These are phyloP conservation scores for Spathaspora passalidarum DNA, from an alignment of 805 yeast species.

Conservation along the genomic window DNA sequence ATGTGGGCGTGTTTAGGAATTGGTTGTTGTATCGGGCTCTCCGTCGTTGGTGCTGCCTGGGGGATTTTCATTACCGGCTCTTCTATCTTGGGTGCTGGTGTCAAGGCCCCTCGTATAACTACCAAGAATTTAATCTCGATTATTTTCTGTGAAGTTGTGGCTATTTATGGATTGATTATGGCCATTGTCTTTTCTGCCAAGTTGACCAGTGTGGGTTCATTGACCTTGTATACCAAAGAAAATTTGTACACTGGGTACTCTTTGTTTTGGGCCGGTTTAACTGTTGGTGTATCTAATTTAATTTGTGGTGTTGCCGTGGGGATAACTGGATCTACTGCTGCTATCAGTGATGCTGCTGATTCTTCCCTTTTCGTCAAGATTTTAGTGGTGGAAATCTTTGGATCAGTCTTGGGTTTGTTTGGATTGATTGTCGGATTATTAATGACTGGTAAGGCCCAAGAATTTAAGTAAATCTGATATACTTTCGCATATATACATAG, in stretches of 20 bases:
- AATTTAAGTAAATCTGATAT: slow-evolving; percentile 52
- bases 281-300: slow-evolving; percentile 90
- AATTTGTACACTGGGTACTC: slow-evolving; percentile 94
- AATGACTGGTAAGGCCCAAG: slow-evolving; percentile 95
- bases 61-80: slow-evolving; percentile 96
- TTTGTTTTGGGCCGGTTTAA: slow-evolving; percentile 96
- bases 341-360: slow-evolving; percentile 96
- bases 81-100: slow-evolving; percentile 96
- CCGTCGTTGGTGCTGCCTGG: slow-evolving; percentile 99
- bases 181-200: slow-evolving; percentile 96
- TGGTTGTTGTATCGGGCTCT: slow-evolving; percentile 84
- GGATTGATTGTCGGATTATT: slow-evolving; percentile 95
- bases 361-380: slow-evolving; percentile 92
- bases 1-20: slow-evolving; percentile 96
- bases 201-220: slow-evolving; percentile 62
- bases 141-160: slow-evolving; percentile 98
- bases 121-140: slow-evolving; percentile 95
- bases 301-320: slow-evolving; percentile 98
- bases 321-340: slow-evolving; percentile 97
- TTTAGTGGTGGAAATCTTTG: slow-evolving; percentile 95
- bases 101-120: slow-evolving; percentile 94
- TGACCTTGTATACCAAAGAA: slow-evolving; percentile 68
- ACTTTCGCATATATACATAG: neutral
- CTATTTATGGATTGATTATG: slow-evolving; percentile 96
- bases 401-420: slow-evolving; percentile 90